Conservation (phyloP, 73 alveolate species). For the Paramecium pentaurelia region DNA sequence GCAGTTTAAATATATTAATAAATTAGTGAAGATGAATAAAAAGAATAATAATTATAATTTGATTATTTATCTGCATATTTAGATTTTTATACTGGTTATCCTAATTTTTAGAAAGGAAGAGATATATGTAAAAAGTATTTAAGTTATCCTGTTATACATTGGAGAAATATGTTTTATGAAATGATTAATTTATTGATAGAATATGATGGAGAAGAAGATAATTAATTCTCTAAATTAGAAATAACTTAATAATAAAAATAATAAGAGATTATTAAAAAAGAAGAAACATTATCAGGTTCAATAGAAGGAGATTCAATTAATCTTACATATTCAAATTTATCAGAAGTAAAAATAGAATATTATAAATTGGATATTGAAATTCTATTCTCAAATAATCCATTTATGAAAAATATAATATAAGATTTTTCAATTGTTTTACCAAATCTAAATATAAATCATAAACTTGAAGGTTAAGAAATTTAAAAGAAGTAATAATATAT, state of each 20-base stretch:
- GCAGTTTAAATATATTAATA: constrained; percentile 39
- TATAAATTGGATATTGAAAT: constrained; percentile 86
- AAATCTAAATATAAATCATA: constrained; percentile 40
- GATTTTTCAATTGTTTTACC: constrained; percentile 86
- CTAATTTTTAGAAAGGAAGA: constrained; percentile 76
- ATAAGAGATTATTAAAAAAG: not conserved
- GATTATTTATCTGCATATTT: constrained; percentile 77
- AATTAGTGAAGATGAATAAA: not conserved
- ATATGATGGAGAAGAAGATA: constrained; percentile 74
- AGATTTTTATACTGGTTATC: constrained; percentile 70
- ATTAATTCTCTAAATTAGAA: constrained; percentile 41
- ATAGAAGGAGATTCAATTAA: constrained; percentile 63
- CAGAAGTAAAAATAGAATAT: constrained; percentile 66
- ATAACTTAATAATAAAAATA: constrained; percentile 59
- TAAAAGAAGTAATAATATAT: not conserved
- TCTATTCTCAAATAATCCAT: constrained; percentile 88
- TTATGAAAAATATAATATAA: constrained; percentile 70
- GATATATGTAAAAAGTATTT: constrained; percentile 73
- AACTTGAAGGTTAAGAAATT: constrained; percentile 39
- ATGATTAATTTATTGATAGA: constrained; percentile 70
- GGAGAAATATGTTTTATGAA: constrained; percentile 84
- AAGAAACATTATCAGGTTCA: constrained; percentile 68
- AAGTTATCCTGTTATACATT: constrained; percentile 77
- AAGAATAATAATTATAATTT: constrained; percentile 62
- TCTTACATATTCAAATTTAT: constrained; percentile 68